These are phyloP conservation scores for Eleusine coracana DNA, from an alignment of 176 grass and related monocot genomes.

Conservation along the genomic window DNA sequence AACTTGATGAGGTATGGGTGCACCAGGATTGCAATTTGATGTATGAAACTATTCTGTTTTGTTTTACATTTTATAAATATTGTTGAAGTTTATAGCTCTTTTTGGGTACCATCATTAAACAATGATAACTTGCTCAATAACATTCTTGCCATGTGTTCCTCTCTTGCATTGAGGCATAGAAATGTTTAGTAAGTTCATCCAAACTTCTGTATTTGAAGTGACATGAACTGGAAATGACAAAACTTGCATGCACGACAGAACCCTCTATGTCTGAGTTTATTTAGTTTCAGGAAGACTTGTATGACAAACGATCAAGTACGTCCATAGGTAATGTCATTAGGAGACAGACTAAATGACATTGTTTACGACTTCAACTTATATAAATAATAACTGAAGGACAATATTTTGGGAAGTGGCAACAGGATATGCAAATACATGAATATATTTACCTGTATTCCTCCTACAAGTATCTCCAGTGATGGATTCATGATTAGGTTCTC, in stretches of 20 bases:
- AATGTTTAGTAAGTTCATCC: not conserved
- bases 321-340: not conserved
- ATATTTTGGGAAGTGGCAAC: not conserved
- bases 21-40: not conserved
- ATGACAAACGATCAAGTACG: not conserved
- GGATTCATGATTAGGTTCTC: slow-evolving; percentile 92
- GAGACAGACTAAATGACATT: not conserved
- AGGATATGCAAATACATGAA: not conserved
- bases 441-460: slow-evolving; percentile 73
- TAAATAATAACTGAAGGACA: not conserved
- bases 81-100: not conserved
- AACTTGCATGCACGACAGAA: not conserved
- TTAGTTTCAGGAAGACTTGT: not conserved
- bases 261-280: not conserved
- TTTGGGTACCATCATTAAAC: not conserved
- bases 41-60: not conserved
- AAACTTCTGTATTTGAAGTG: not conserved
- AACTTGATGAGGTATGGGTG: not conserved
- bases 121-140: not conserved
- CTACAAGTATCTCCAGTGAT: slow-evolving; percentile 86
- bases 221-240: not conserved
- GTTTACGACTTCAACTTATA: not conserved
- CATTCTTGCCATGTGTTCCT: not conserved
- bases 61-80: not conserved
- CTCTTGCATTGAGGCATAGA: not conserved